A percentile compares a stretch with the other conserved stretches of the same genome.
These are phyloP conservation scores for Capsella rubella DNA, from an alignment of 441 rosid species.

Conservation along the genomic window DNA sequence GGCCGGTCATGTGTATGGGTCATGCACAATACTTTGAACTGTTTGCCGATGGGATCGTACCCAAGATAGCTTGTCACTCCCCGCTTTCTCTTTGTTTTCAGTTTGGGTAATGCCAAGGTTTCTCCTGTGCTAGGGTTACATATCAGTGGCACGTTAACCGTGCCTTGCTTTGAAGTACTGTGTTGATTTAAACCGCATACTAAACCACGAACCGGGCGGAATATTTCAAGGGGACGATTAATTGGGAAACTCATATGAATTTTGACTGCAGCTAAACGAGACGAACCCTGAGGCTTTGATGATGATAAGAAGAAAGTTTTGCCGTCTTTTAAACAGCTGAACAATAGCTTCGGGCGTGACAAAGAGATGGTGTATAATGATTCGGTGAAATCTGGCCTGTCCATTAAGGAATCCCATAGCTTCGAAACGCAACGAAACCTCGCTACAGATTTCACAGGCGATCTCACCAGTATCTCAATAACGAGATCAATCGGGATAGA, in stretches of 20 bases:
- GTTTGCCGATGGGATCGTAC: neutral
- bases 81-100: neutral
- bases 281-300: neutral
- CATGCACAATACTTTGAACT: neutral
- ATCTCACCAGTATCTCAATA: neutral
- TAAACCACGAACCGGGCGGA: neutral
- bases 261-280: neutral
- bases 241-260: neutral
- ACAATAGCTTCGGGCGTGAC: neutral
- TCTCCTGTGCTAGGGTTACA: neutral
- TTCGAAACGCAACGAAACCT: neutral
- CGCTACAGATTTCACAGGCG: neutral
- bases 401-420: neutral
- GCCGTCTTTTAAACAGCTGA: neutral
- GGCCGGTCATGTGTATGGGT: neutral
- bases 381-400: neutral
- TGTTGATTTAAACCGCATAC: neutral
- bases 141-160: neutral
- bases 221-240: neutral
- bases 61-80: neutral
- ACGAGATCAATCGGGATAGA: neutral
- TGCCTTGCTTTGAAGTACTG: neutral
- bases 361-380: neutral
- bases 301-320: neutral
- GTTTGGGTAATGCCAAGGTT: neutral